Base-by-base conservation (phyloP, 495 filamentous ascomycete genomes). In the Penicillium lagena region DNA sequence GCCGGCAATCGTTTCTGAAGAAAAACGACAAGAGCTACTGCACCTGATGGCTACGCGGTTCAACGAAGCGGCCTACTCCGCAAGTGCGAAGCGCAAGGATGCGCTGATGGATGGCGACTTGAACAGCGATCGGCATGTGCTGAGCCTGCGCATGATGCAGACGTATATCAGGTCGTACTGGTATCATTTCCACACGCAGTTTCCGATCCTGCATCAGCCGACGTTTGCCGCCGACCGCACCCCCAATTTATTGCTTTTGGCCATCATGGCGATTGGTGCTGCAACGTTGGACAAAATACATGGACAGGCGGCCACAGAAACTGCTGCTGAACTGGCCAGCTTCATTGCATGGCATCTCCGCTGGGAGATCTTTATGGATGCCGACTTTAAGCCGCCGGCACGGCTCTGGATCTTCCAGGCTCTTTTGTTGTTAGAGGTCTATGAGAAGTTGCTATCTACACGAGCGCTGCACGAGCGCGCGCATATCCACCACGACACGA, bases 321-420 rank as follows among this genome's bases (percentile, higher is more conserved):
- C 78, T 12, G 87, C 85, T 10, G 81, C 85, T 2, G 79, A 89
- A 43, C 69, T 97, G 27, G 85, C 89, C 34, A 86, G 85, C 58
- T 93, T 96, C 58, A 69, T 96, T 31, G 87, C 89, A 2, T 91
- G 86, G 86, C 88, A 95, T 70, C 66, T 97, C 9, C 78, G 93
- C 28, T 96, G 90, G 85, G 85, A 90, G 56, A 82, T 91, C 43
- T 96, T 97, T 56, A 89, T 86, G 69, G 86, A 96, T 60, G 75
- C 77, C 22, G 89, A 95, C 62, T 95, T 91, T 64, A 73, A 85
- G n/a, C 90, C 93, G 7, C 91, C 93, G 4, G 93, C 93, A 12
- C 93, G 95, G 65, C 73, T 98, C n/a, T 98, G 93, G 93, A 79
- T 95, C 13, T 96, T 97, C 64, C 93, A 98, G 60, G 85, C 93